Conservation (phyloP, 2,329 filamentous ascomycete species). For the Pseudogymnoascus sp. region DNA sequence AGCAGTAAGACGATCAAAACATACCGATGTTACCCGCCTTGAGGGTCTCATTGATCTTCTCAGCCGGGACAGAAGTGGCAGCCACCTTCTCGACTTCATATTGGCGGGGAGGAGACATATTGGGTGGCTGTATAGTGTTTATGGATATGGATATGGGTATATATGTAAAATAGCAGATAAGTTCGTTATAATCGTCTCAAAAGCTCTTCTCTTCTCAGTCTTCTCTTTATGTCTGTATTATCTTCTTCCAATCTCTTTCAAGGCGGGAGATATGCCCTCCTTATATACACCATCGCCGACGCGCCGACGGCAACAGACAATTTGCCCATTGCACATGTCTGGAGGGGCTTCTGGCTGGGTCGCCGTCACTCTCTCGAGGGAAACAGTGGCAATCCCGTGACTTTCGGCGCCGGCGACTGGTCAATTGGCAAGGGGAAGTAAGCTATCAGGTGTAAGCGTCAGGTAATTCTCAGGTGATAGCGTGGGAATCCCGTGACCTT, state of each 20-base stretch:
- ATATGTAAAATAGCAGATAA: not conserved
- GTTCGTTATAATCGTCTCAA: not conserved
- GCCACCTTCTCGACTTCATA: conserved; percentile 51
- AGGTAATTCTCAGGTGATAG: not conserved
- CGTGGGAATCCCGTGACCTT: not conserved
- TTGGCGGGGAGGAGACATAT: not conserved
- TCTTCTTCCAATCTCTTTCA: not conserved
- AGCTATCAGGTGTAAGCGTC: not conserved
- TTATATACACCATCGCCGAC: not conserved
- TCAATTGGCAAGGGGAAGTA: not conserved
- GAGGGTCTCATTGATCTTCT: conserved; percentile 55
- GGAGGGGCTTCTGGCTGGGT: not conserved
- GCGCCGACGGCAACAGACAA: not conserved
- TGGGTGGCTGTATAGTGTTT: not conserved
- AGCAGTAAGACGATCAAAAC: conserved; percentile 21
- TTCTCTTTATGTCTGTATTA: not conserved
- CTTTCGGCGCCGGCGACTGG: not conserved
- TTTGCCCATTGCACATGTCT: not conserved
- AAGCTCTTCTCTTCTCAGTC: not conserved
- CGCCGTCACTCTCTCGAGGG: not conserved
- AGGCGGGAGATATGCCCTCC: not conserved
- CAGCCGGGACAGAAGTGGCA: conserved; percentile 41
- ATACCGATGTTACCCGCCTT: conserved; percentile 54
- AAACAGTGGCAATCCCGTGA: not conserved
- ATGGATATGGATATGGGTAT: not conserved